Conservation (phyloP, 2,329 filamentous ascomycete species). For the Colletotrichum caudatum region DNA sequence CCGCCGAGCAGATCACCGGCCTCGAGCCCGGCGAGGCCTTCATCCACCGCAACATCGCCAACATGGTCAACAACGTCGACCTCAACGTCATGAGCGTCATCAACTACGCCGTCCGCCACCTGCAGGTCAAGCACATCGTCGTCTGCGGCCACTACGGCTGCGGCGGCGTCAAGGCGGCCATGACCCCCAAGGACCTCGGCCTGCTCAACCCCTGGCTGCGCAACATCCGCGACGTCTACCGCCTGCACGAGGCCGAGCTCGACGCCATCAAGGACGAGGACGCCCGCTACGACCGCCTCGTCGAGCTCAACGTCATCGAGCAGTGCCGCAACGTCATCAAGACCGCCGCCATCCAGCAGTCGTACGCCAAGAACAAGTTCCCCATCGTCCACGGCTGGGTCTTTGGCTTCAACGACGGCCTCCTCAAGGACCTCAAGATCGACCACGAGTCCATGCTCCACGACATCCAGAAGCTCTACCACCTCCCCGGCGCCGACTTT, state of each 20-base stretch:
- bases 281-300: constrained; percentile 75
- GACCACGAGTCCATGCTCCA: constrained; percentile 70
- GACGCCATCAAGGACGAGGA: constrained; percentile 70
- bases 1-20: constrained; percentile 88
- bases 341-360: constrained; percentile 83
- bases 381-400: constrained; percentile 82
- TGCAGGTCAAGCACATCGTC: constrained; percentile 84
- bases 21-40: constrained; percentile 92
- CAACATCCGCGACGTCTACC: constrained; percentile 80
- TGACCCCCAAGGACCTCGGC: constrained; percentile 77
- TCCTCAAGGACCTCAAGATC: constrained; percentile 74
- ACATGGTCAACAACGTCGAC: constrained; percentile 84
- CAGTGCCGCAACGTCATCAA: constrained; percentile 84
- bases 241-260: constrained; percentile 77
- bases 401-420: constrained; percentile 75
- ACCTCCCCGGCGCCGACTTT: constrained; percentile 55
- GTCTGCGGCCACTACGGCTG: constrained; percentile 85
- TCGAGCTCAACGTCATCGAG: constrained; percentile 85
- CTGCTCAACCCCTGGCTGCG: constrained; percentile 80
- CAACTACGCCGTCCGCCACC: constrained; percentile 85
- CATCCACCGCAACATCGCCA: constrained; percentile 95
- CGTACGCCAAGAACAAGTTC: constrained; percentile 71
- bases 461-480: constrained; percentile 74
- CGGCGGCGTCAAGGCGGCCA: constrained; percentile 80
- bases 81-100: constrained; percentile 85